Base-by-base conservation (phyloP, 2,329 filamentous ascomycete species). In the Sclerotiophoma versabilis region DNA sequence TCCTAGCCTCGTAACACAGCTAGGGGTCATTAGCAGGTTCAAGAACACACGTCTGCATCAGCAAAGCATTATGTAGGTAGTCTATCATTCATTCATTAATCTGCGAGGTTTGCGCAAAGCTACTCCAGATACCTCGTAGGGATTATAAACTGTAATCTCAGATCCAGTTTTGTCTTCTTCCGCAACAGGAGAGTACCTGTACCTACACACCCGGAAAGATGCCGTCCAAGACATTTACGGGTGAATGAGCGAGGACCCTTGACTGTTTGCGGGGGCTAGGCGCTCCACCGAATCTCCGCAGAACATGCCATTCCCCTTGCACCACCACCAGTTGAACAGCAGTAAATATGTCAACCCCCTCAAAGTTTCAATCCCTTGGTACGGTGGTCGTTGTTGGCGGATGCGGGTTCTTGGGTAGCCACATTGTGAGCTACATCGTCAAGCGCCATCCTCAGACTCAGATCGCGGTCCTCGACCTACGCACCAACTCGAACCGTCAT, bases 401-500 rank as follows among this genome's bases (percentile, higher is more conserved):
- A 42, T 80, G 79, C 53, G 81, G 81, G 19, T 83, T 83, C 58
- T 69, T 83, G 5, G 81, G 81, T 26, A 70, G 76, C 55, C 79
- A 82, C 65, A 81, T 83, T 52, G 80, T 83, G 47, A 74, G 74
- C 43, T 74, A 80, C 48, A 75, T 83, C 29, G 68, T 70, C 36
- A 64, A 70, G 56, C 66, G 64, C 36, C 71, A 76, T 54, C 77
- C 78, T 12, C 72, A 75, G 59, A 74, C 74, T 32, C 75, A 76
- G 50, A 66, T 82, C 58, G 76, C 77, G 25, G 78, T 81, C 12
- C 75, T 83, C 64, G 79, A 81, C 64, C 71, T 82, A 54, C 74
- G 77, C 63, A 74, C 76, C 22, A 74, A 69, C 33, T 51, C 70
- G 45, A 77, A 79, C 57, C 69, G 76, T 65, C 58, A 72, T 43